Evolutionary conservation across 805 yeast genomes (phyloP).

Genomic region (Myxozyma sirexii): DNA sequence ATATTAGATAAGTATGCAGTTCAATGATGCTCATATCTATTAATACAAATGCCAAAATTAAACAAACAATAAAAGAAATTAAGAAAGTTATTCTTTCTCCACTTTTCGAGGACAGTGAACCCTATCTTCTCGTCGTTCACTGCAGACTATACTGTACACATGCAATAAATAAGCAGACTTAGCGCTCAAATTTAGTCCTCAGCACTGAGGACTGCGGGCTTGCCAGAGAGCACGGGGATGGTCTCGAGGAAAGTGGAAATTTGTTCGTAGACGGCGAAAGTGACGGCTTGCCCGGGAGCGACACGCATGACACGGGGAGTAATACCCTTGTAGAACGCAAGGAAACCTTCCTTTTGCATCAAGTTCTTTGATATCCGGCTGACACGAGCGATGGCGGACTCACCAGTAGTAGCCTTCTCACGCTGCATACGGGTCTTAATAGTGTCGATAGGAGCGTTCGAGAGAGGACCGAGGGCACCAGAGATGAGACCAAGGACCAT

Average conservation of each 20-base stretch:
- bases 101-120: neutral
- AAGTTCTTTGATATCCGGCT: slow-evolving; percentile 76
- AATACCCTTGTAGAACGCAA: slow-evolving; percentile 92
- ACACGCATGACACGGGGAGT: slow-evolving; percentile 99
- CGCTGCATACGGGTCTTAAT: slow-evolving; percentile 96
- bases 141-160: neutral
- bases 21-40: neutral
- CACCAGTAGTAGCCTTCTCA: slow-evolving; percentile 64
- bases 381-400: slow-evolving; percentile 76
- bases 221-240: slow-evolving; percentile 24
- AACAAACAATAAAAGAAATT: neutral
- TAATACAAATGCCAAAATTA: neutral
- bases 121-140: no score
- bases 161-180: neutral
- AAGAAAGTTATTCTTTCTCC: neutral
- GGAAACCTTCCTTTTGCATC: slow-evolving; percentile 84
- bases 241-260: slow-evolving; percentile 66
- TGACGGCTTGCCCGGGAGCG: slow-evolving; percentile 99
- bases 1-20: neutral
- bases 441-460: slow-evolving; percentile 96
- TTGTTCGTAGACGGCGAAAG: slow-evolving; percentile 93
- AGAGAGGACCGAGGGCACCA: slow-evolving; percentile 97
- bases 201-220: slow-evolving; percentile 21
- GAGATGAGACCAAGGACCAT: slow-evolving; percentile 86
- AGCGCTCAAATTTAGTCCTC: slow-evolving; percentile 17